Evolutionary conservation across 2,329 filamentous ascomycete species (phyloP).

Genomic region (Mycosphaerelloides madeirae): DNA sequence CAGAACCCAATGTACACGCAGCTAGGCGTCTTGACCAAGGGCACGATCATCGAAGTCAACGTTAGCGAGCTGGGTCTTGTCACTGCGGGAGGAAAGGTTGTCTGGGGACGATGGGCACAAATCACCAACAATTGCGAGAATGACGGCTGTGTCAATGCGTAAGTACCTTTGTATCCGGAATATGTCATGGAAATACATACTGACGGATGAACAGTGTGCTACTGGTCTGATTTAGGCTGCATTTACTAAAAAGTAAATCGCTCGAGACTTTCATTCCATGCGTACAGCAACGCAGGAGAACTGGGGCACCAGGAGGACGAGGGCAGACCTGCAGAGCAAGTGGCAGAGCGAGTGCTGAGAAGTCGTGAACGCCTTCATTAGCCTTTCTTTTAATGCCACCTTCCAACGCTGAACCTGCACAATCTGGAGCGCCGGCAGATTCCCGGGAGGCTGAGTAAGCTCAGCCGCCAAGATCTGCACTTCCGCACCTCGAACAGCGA

Average conservation of each 20-base stretch:
- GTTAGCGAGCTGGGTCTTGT: slow-evolving; percentile 87
- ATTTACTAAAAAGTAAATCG: too few species aligned
- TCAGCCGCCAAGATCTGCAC: too few species aligned
- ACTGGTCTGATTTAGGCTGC: not conserved
- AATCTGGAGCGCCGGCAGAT: too few species aligned
- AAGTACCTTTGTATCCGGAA: not conserved
- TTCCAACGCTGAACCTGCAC: too few species aligned
- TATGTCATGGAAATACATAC: not conserved
- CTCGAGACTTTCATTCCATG: too few species aligned
- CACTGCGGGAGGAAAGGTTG: slow-evolving; percentile 85
- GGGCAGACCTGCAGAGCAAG: not conserved
- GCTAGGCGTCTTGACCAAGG: slow-evolving; percentile 81
- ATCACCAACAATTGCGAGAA: slow-evolving; percentile 58
- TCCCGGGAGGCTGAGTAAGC: too few species aligned
- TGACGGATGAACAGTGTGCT: not conserved
- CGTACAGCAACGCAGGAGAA: too few species aligned
- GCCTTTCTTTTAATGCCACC: too few species aligned
- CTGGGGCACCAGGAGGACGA: too few species aligned
- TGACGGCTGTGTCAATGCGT: slow-evolving; percentile 42
- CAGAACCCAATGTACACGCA: slow-evolving; percentile 90
- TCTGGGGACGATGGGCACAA: slow-evolving; percentile 83
- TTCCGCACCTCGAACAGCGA: too few species aligned
- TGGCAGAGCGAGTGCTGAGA: not conserved
- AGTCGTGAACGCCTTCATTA: too few species aligned
- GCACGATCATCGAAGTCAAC: slow-evolving; percentile 85